These are phyloP conservation scores for Acanthamoeba sp. DNA, from an alignment of 208 protist species.

Conservation along the genomic window DNA sequence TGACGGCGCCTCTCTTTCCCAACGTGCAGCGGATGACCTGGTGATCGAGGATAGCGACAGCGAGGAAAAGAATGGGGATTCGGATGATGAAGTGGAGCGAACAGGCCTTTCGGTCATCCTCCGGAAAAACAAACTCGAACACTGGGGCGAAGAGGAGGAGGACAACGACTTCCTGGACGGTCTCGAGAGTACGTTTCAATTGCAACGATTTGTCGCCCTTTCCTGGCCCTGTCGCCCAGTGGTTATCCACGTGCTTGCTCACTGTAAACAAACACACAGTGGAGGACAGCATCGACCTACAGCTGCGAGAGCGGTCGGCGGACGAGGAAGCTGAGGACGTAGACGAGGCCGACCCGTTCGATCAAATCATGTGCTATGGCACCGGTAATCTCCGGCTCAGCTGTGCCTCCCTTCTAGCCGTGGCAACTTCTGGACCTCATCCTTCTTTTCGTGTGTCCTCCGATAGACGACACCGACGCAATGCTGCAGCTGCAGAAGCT, in stretches of 20 bases:
- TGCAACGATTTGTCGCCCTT: not conserved
- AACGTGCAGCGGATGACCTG: conserved; percentile 5
- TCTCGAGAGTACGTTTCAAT: conserved; percentile 3
- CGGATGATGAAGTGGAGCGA: conserved; percentile 53
- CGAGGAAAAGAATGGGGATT: conserved; percentile 12
- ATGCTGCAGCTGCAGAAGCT: conserved; percentile 72
- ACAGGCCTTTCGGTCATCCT: conserved; percentile 69
- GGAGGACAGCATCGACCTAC: conserved; percentile 56
- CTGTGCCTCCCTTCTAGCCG: not conserved
- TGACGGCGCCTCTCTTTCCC: not conserved
- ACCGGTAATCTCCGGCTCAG: not conserved
- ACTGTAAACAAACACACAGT: too few species aligned
- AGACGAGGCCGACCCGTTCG: conserved; percentile 30
- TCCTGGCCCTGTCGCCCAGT: too few species aligned
- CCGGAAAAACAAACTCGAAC: conserved; percentile 59
- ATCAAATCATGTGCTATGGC: conserved; percentile 69
- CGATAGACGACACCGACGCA: conserved; percentile 62
- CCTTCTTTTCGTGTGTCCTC: not conserved
- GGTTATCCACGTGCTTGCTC: too few species aligned
- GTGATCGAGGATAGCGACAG: conserved; percentile 69
- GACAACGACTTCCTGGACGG: conserved; percentile 68
- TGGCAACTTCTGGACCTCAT: not conserved
- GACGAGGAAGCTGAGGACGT: conserved; percentile 48
- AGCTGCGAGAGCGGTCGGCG: conserved; percentile 31
- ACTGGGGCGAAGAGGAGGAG: conserved; percentile 67